These are phyloP conservation scores for Chalaropsis thielavioides DNA, from an alignment of 2,329 filamentous ascomycete species.

Conservation along the genomic window DNA sequence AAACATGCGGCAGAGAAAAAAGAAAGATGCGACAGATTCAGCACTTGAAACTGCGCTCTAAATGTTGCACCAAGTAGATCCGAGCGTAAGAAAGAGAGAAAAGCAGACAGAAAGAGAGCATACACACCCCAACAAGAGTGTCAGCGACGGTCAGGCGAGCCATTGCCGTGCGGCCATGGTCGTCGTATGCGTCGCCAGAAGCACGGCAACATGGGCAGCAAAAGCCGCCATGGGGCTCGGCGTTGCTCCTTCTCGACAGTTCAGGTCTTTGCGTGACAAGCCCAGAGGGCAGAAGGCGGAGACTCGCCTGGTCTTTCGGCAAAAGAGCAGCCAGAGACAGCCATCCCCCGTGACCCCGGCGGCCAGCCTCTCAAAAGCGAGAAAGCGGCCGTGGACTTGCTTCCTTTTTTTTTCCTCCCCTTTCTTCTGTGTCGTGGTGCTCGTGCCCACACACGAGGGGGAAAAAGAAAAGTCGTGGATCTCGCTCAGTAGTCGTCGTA, in stretches of 20 bases:
- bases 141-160: not conserved
- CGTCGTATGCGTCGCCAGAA: not conserved
- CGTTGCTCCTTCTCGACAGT: not conserved
- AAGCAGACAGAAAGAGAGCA: slow-evolving; percentile 2
- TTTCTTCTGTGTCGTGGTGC: not conserved
- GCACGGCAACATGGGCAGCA: not conserved
- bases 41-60: slow-evolving; percentile 10
- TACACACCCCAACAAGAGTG: not conserved
- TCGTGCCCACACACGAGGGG: not conserved
- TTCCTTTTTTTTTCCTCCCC: not conserved
- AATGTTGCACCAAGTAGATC: slow-evolving; percentile 6
- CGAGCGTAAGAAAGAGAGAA: not conserved
- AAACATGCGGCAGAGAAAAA: not conserved
- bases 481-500: slow-evolving; percentile 17
- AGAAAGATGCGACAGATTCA: slow-evolving; percentile 11
- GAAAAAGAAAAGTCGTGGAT: not conserved
- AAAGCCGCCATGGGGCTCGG: not conserved
- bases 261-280: not conserved
- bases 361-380: too few species aligned
- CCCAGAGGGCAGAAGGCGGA: not conserved
- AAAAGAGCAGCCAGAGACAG: too few species aligned
- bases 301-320: too few species aligned
- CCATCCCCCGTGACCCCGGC: too few species aligned
- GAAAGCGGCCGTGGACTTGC: not conserved
- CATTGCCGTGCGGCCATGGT: not conserved